A percentile compares a stretch with the other conserved stretches of the same genome.
phyloP scores from a whole-genome alignment of 495 filamentous ascomycete species.

The Tetracladium marchalianum region DNA sequence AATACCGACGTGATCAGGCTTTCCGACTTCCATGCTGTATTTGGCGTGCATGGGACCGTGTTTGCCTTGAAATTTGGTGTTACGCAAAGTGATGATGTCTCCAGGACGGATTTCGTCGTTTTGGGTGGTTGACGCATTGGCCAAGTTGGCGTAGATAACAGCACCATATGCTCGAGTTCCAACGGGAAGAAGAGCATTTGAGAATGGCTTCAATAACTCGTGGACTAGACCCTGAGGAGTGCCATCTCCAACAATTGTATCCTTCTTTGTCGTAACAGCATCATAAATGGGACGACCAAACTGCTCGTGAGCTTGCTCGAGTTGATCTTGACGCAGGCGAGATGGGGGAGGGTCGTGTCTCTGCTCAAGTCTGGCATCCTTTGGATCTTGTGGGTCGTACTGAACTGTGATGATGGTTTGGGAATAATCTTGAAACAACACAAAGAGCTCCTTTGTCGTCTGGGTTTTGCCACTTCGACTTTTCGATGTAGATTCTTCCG shows the following conservation, averaged over 20 bases:
- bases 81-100: conserved; percentile 88
- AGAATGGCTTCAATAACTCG: conserved; percentile 65
- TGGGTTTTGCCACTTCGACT: conserved; percentile 58
- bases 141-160: conserved; percentile 85
- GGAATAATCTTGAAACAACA: conserved; percentile 91
- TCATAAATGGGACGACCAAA: conserved; percentile 69
- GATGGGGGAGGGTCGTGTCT: conserved; percentile 78
- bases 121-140: conserved; percentile 81
- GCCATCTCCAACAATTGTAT: conserved; percentile 75
- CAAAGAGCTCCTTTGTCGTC: conserved; percentile 68
- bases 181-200: conserved; percentile 67
- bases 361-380: conserved; percentile 68
- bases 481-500: conserved; percentile 63
- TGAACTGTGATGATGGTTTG: conserved; percentile 79
- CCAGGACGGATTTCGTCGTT: conserved; percentile 92
- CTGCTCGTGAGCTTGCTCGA: conserved; percentile 71
- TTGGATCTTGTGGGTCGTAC: conserved; percentile 66
- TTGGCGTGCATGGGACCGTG: conserved; percentile 92
- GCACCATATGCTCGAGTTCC: conserved; percentile 85
- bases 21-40: conserved; percentile 81
- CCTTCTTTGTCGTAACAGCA: conserved; percentile 56
- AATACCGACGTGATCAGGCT: conserved; percentile 87
- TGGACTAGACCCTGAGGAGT: conserved; percentile 63
- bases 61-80: conserved; percentile 92
- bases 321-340: conserved; percentile 82